A percentile compares a stretch with the other conserved stretches of the same genome.
Evolutionary conservation across 2,329 filamentous ascomycete species (phyloP).

Genomic region (Huntiella omanensis): DNA sequence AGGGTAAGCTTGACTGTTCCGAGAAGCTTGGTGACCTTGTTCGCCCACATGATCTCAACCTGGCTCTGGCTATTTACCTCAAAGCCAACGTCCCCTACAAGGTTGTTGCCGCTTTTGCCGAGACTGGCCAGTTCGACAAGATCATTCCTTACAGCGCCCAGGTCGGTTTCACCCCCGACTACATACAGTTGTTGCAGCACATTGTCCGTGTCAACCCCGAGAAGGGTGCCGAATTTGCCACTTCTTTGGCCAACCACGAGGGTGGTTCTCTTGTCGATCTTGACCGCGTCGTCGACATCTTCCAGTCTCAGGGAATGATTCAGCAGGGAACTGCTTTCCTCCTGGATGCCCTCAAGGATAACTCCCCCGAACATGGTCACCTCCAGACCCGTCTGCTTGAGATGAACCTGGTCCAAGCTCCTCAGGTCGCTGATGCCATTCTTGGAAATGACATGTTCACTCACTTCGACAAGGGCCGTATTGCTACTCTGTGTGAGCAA

Average conservation of each 20-base stretch:
- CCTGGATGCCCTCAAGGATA: conserved; percentile 84
- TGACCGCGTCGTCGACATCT: conserved; percentile 89
- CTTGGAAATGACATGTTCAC: conserved; percentile 97
- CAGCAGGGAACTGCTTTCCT: conserved; percentile 97
- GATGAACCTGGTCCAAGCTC: conserved; percentile 94
- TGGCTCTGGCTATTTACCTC: conserved; percentile 77
- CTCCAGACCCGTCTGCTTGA: conserved; percentile 88
- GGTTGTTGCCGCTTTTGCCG: conserved; percentile 84
- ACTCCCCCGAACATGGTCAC: conserved; percentile 80
- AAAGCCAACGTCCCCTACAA: conserved; percentile 83
- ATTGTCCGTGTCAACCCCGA: conserved; percentile 82
- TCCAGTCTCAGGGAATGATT: conserved; percentile 94
- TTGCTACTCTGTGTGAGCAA: conserved; percentile 83
- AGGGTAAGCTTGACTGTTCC: conserved; percentile 88
- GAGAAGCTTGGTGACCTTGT: conserved; percentile 94
- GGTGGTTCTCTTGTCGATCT: conserved; percentile 76
- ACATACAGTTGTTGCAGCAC: conserved; percentile 77
- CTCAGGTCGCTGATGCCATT: conserved; percentile 94
- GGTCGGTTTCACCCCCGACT: conserved; percentile 84
- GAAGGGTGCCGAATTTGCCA: conserved; percentile 87
- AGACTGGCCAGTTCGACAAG: conserved; percentile 92
- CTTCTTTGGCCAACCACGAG: conserved; percentile 77
- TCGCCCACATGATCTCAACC: conserved; percentile 68
- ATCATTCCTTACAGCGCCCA: conserved; percentile 82
- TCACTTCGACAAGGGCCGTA: conserved; percentile 79